Percentiles rank a stretch among this genome's conserved stretches.
phyloP scores from a whole-genome alignment of 1,284 basidiomycete genomes.

The Amylostereum chailletii region DNA sequence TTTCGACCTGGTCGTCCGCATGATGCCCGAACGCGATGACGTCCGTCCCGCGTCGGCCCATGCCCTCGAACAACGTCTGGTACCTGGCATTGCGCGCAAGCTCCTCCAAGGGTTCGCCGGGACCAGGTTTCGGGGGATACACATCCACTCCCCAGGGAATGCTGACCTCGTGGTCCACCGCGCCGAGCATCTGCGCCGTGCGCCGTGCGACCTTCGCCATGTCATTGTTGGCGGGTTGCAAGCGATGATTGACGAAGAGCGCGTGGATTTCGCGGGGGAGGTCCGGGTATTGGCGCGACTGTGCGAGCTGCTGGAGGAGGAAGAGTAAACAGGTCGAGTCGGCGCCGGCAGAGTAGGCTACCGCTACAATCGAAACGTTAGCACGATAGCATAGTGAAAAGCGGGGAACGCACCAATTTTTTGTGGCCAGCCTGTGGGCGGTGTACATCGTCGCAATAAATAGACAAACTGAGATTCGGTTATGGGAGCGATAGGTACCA shows the following conservation, averaged over 20 bases:
- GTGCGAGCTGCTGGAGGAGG: conserved; percentile 32
- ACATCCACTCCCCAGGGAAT: conserved; percentile 49
- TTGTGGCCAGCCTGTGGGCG: conserved; percentile 30
- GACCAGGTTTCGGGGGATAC: conserved; percentile 34
- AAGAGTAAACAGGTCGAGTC: conserved; percentile 72
- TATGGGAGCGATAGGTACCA: conserved; percentile 20
- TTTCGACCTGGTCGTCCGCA: conserved; percentile 74
- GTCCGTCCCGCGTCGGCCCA: conserved; percentile 30
- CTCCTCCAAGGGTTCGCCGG: conserved; percentile 36
- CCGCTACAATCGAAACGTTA: conserved; percentile 28
- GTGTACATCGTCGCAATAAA: conserved; percentile 28
- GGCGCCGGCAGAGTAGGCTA: conserved; percentile 72
- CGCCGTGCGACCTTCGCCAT: conserved; percentile 45
- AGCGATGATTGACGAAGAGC: conserved; percentile 55
- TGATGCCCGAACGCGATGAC: conserved; percentile 65
- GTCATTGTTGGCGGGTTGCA: conserved; percentile 44
- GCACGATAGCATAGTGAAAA: background rate
- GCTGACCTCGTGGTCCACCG: conserved; percentile 34
- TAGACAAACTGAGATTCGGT: conserved; percentile 33
- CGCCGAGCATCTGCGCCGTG: conserved; percentile 34
- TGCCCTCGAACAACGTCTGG: conserved; percentile 38
- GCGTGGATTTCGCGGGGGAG: conserved; percentile 35
- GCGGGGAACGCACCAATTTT: conserved; percentile 27
- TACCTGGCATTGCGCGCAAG: conserved; percentile 53
- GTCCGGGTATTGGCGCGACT: background rate